Conservation (phyloP, 495 filamentous ascomycete species). For the Penicillium soppii region DNA sequence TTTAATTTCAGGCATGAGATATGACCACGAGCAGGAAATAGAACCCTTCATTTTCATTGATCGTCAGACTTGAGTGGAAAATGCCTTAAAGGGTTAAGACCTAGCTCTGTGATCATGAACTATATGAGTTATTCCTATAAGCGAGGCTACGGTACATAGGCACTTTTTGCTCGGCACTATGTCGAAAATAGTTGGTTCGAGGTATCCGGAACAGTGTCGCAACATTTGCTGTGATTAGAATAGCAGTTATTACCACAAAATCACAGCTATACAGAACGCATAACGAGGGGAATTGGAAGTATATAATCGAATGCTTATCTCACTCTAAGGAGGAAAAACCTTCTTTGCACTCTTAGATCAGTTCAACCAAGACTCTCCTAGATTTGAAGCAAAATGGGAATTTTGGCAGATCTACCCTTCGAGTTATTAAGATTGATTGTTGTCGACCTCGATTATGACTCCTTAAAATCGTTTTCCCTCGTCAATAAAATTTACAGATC, state of each 20-base stretch:
- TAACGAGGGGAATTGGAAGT: no score
- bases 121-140: no score
- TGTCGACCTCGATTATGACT: not conserved
- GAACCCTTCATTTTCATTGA: not conserved
- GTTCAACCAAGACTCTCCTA: not conserved
- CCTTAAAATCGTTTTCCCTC: not conserved
- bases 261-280: not conserved
- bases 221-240: not conserved
- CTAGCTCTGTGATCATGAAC: no score
- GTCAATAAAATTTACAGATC: not conserved
- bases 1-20: not conserved
- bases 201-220: not conserved
- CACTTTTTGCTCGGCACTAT: no score
- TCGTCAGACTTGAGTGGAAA: not conserved
- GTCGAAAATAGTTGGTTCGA: not conserved
- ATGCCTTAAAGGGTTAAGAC: no score
- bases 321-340: not conserved
- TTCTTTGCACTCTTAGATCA: not conserved
- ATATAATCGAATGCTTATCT: not conserved
- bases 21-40: not conserved
- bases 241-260: not conserved
- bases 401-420: constrained; percentile 1
- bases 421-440: constrained; percentile 3
- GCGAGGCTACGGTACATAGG: no score
- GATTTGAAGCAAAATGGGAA: not conserved